Base-by-base conservation (phyloP, 441 rosid genomes). In the Biscutella auriculata region DNA sequence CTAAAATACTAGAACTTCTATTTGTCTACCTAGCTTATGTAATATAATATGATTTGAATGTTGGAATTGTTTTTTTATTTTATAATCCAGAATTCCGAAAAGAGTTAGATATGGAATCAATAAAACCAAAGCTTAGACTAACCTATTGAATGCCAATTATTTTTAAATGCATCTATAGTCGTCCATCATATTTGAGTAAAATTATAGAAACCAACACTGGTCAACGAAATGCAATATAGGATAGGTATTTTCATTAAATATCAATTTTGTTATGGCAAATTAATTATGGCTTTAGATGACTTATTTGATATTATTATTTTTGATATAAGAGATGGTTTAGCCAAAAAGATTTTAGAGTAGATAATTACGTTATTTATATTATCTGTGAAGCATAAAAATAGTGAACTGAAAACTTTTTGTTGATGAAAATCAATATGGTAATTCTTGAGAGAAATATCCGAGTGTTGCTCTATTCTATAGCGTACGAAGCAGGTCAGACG, bases 161-260 rank as follows among this genome's bases (percentile, higher is more conserved):
- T n/a, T n/a, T n/a, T n/a, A n/a, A n/a, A n/a, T n/a, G n/a, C n/a
- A n/a, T n/a, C n/a, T n/a, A n/a, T n/a, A n/a, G n/a, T n/a, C n/a
- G n/a, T n/a, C n/a, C n/a, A n/a, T n/a, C n/a, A n/a, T n/a, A n/a
- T n/a, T n/a, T n/a, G n/a, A n/a, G n/a, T n/a, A n/a, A n/a, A n/a
- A n/a, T n/a, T 34, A 35, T 45, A 30, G 67, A 63, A 63, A 40
- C 16, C 2, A 29, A 36, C 41, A 19, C 15, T 65, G 44, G 69
- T 65, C 69, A 48, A 65, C 47, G 43, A 56, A 7, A 51, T 23
- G 19, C 23, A 23, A 41, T 9, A 30, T 11, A 26, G 25, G 19
- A 8, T 44, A 17, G 2, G 23, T 5, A 42, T 42, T 5, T 8
- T 33, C 9, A 51, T 25, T 28, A 33, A 4, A 43, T 6, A 42